Base-by-base conservation (phyloP, 768 basidiomycete genomes). In the Austroboletus eburneus region DNA sequence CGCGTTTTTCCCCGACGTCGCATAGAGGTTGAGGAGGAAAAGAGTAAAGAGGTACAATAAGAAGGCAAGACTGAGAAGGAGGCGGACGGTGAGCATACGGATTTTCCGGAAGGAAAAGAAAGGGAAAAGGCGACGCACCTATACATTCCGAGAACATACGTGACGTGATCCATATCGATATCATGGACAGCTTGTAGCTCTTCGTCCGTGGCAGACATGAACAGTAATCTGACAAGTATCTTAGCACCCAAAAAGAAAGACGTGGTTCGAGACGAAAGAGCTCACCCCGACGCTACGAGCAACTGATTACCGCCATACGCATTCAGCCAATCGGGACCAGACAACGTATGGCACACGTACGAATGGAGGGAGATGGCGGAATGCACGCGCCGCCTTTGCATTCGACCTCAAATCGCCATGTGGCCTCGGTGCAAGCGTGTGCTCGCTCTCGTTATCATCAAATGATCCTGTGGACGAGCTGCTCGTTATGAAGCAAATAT, bases 171-270 rank as follows among this genome's bases (percentile, higher is more conserved):
- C 81, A 95, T 90, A 35, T 78, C 85, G 17, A 69, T 71, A 12
- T 78, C 78, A 52, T 89, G 74, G 4, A 85, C 78, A 50, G 75
- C 87, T 21, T 75, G 57, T 23, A 95, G 69, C 63, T 95, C 90
- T 68, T 97, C 93, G 61, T 97, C 91, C 0, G 94, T 96, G 0
- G 85, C 94, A 13, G 87, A 87, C 81, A 95, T 91, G 73, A 97
- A 96, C 16, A 91, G 67, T 3, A 92, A 65, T 6, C 89, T 87
- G 46, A 2, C 35, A 25, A n/a, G 45, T 2, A 46, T 34, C 5
- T 50, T 30, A 39, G 16, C 14, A 21, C n/a, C 14, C 6, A 20
- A 13, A 23, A 3, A 23, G 48, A 45, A 18, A 40, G 7, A 25
- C 20, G 9, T 14, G 6, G 23, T 36, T 9, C 12, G 27, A 18